Evolutionary conservation across 371 early-diverging fungal genomes (phyloP).

Genomic region (Mortierella sp.): DNA sequence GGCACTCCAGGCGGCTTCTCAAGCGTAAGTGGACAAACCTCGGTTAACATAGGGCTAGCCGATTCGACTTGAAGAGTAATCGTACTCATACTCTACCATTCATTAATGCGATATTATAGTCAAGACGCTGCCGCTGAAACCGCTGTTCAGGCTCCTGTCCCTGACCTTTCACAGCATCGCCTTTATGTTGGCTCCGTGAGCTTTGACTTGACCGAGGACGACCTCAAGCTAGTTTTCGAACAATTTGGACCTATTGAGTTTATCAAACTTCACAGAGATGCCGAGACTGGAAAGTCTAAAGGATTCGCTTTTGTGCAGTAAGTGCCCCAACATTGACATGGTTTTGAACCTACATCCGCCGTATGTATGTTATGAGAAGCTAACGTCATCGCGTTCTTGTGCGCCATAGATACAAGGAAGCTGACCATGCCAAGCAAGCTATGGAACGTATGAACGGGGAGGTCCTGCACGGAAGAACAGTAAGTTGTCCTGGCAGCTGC

Average conservation of each 20-base stretch:
- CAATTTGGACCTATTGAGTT: constrained; percentile 91
- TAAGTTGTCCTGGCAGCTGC: constrained; percentile 47
- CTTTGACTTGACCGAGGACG: constrained; percentile 86
- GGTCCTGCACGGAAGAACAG: constrained; percentile 81
- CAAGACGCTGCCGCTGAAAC: constrained; percentile 52
- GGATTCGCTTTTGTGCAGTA: constrained; percentile 94
- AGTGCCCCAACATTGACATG: constrained; percentile 17
- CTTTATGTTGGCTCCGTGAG: constrained; percentile 89
- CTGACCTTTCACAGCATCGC: constrained; percentile 69
- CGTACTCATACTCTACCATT: not conserved
- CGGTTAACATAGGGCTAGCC: not conserved
- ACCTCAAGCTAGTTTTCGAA: constrained; percentile 88
- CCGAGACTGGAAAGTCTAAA: constrained; percentile 85
- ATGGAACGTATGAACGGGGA: constrained; percentile 90
- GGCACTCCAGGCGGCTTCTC: constrained; percentile 68
- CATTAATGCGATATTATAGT: not conserved
- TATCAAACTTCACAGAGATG: constrained; percentile 84
- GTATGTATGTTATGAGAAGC: not conserved
- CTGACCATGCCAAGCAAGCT: constrained; percentile 86
- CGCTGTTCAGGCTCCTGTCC: constrained; percentile 19
- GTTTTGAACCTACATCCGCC: too few relatives aligned
- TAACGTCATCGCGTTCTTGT: not conserved
- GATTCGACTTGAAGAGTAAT: not conserved
- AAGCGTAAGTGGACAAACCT: constrained; percentile 63
- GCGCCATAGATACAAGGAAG: constrained; percentile 72